Percentiles rank a stretch among this genome's conserved stretches.
phyloP scores from a whole-genome alignment of 75 land plant genomes.

The Gnetum montanum region DNA sequence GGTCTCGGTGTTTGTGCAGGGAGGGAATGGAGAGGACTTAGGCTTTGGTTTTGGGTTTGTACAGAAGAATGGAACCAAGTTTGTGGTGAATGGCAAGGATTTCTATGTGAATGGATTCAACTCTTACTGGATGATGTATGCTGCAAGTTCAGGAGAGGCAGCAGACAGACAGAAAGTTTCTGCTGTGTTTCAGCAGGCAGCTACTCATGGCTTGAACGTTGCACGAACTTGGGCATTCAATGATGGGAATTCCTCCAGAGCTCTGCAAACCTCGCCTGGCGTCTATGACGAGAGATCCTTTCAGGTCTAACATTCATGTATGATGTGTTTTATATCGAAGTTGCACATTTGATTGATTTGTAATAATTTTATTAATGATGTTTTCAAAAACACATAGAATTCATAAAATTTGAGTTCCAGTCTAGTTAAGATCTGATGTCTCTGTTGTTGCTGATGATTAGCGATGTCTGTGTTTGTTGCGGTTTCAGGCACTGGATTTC shows the following conservation, averaged over 20 bases:
- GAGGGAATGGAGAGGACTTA: too few relatives aligned
- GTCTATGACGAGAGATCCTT: conserved; percentile 27
- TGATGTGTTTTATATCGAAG: background rate
- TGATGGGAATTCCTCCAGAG: conserved; percentile 27
- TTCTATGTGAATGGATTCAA: conserved; percentile 71
- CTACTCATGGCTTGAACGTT: conserved; percentile 43
- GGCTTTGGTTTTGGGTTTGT: too few relatives aligned
- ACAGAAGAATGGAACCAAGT: conserved; percentile 24
- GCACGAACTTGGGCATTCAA: conserved; percentile 69
- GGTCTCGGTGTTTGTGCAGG: background rate
- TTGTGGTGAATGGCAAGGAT: conserved; percentile 39
- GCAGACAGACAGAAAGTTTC: conserved; percentile 26
- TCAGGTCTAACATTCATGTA: too few relatives aligned
- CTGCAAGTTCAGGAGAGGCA: conserved; percentile 35
- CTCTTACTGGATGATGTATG: conserved; percentile 77
- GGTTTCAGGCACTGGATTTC: conserved; percentile 45
- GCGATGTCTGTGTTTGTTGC: background rate
- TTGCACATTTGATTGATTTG: background rate
- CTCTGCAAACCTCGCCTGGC: conserved; percentile 33
- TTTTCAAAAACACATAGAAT: background rate
- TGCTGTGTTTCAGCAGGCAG: conserved; percentile 32
- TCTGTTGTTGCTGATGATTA: background rate
- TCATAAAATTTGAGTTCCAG: background rate
- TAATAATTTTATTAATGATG: background rate
- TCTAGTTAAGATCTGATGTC: background rate